A percentile compares a stretch with the other conserved stretches of the same genome.
Evolutionary conservation across 768 basidiomycete species (phyloP).

Genomic region (Termitomyces bulborhizus): DNA sequence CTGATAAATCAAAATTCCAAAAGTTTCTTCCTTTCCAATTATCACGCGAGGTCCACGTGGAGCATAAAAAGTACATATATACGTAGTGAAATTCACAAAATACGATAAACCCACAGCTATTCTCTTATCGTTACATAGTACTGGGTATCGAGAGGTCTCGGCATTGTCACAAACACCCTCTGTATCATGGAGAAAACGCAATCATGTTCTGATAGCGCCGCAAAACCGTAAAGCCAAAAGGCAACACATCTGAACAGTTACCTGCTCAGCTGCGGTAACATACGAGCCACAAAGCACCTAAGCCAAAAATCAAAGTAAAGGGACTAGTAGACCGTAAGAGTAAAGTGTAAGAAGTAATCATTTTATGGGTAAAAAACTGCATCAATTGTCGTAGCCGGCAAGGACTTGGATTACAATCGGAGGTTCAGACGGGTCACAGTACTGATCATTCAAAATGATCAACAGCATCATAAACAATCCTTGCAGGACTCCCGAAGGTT

Average conservation of each 20-base stretch:
- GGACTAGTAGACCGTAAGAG: background rate
- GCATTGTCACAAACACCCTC: no score
- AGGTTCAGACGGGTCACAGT: background rate
- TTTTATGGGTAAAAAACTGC: background rate
- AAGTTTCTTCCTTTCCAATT: background rate
- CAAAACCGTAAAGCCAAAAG: no score
- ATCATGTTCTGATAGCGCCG: no score
- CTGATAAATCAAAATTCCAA: background rate
- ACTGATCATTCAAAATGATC: background rate
- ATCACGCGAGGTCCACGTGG: background rate
- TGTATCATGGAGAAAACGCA: no score
- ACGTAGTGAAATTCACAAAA: background rate
- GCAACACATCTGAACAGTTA: no score
- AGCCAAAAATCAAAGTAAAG: background rate
- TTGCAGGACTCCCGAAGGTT: background rate
- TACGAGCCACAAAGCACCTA: background rate
- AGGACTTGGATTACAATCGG: no score
- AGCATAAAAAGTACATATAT: background rate
- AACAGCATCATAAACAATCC: background rate
- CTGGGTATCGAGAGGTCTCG: no score
- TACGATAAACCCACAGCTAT: no score
- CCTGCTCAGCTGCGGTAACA: background rate
- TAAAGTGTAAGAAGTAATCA: background rate
- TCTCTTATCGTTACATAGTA: no score
- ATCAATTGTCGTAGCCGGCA: background rate